These are phyloP conservation scores for Dimargaris xerosporica DNA, from an alignment of 192 early-diverging fungal species.

Conservation along the genomic window DNA sequence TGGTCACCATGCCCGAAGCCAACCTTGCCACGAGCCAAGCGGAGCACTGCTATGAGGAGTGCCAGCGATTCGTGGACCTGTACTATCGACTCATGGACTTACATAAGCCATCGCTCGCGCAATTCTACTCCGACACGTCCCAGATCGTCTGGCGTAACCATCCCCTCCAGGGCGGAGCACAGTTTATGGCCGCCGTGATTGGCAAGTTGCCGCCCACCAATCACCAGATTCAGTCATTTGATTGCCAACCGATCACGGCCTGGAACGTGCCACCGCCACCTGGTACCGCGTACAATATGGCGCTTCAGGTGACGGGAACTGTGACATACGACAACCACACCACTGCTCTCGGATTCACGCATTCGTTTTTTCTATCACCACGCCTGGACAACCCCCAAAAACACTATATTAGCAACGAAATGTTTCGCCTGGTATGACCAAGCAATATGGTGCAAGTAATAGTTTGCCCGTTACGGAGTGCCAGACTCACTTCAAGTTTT, in stretches of 20 bases:
- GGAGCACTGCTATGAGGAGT: not conserved
- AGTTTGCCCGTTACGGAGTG: too few species aligned
- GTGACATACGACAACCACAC: not conserved
- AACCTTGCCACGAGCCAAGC: not conserved
- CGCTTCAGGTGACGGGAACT: conserved; percentile 3
- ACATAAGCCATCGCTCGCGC: not conserved
- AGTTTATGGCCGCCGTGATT: not conserved
- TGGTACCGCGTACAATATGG: not conserved
- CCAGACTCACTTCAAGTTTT: too few species aligned
- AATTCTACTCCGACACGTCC: conserved; percentile 2
- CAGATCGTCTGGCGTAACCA: conserved; percentile 2
- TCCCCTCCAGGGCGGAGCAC: not conserved
- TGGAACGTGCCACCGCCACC: not conserved
- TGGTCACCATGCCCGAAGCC: not conserved
- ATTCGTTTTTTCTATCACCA: conserved; percentile 8
- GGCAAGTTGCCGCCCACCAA: not conserved
- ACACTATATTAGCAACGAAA: conserved; percentile 11
- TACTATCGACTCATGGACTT: conserved; percentile 3
- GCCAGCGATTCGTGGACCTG: not conserved
- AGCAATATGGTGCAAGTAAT: too few species aligned
- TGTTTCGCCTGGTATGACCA: not conserved
- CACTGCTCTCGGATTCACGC: not conserved
- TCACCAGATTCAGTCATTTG: conserved; percentile 1
- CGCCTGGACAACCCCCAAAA: not conserved
- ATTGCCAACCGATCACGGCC: conserved; percentile 1